Evolutionary conservation across 371 early-diverging fungal genomes (phyloP).

Genomic region (Sporodiniella umbellata): DNA sequence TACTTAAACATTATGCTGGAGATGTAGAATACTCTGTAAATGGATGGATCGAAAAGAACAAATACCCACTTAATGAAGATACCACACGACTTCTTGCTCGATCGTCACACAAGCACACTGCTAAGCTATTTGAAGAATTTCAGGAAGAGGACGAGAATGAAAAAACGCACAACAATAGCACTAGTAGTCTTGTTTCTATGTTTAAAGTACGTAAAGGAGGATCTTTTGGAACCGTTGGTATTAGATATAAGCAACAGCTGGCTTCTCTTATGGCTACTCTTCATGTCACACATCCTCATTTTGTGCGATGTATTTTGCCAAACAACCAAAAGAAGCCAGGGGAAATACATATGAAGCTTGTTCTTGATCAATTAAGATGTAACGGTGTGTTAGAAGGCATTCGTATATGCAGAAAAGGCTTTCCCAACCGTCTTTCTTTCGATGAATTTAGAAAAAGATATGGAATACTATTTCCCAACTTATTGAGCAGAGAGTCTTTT

Average conservation of each 20-base stretch:
- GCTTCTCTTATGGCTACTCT: slow-evolving; percentile 90
- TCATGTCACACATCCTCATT: slow-evolving; percentile 95
- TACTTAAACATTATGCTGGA: slow-evolving; percentile 98
- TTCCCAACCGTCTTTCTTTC: slow-evolving; percentile 95
- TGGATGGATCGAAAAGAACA: slow-evolving; percentile 99
- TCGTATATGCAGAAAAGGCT: slow-evolving; percentile 98
- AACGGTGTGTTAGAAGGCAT: slow-evolving; percentile 99
- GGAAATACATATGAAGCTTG: slow-evolving; percentile 78
- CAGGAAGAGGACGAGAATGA: slow-evolving; percentile 30
- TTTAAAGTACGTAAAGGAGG: slow-evolving; percentile 54
- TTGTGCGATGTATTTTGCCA: slow-evolving; percentile 99
- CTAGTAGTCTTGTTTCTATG: slow-evolving; percentile 9
- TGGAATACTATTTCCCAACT: slow-evolving; percentile 79
- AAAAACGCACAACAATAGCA: background rate
- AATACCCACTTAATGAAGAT: slow-evolving; percentile 98
- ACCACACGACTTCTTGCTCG: slow-evolving; percentile 85
- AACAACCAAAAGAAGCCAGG: slow-evolving; percentile 93
- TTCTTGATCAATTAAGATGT: slow-evolving; percentile 97
- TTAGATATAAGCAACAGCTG: slow-evolving; percentile 97
- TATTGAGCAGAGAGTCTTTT: slow-evolving; percentile 62
- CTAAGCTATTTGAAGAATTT: slow-evolving; percentile 83
- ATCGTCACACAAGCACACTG: slow-evolving; percentile 80
- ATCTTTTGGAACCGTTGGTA: slow-evolving; percentile 96
- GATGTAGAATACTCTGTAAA: slow-evolving; percentile 94
- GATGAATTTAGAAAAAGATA: slow-evolving; percentile 97